A percentile compares a stretch with the other conserved stretches of the same genome.
These are phyloP conservation scores for Pharnaceum exiguum DNA, from an alignment of 148 eudicot species.

Conservation along the genomic window DNA sequence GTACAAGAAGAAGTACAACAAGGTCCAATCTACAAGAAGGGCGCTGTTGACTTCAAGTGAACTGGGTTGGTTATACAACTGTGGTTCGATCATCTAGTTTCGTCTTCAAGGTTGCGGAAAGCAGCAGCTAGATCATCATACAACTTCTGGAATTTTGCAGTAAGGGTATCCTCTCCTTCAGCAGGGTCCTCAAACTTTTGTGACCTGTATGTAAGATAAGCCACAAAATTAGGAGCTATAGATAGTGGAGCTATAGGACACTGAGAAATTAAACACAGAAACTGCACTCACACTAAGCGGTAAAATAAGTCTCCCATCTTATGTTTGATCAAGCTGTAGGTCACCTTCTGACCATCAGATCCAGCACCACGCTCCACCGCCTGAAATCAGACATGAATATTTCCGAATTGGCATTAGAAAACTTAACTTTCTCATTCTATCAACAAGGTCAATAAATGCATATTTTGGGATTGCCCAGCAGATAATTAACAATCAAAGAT, in stretches of 20 bases:
- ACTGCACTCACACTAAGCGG: slow-evolving; percentile 82
- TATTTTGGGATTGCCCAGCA: too few relatives aligned
- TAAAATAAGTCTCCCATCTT: slow-evolving; percentile 83
- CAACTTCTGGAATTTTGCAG: slow-evolving; percentile 72
- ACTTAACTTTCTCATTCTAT: neutral
- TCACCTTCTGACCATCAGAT: slow-evolving; percentile 81
- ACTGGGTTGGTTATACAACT: neutral
- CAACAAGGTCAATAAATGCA: too few relatives aligned
- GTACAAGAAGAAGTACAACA: slow-evolving; percentile 17
- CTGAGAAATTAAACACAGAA: too few relatives aligned
- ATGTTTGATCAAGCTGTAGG: slow-evolving; percentile 77
- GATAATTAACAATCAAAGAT: too few relatives aligned
- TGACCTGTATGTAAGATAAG: slow-evolving; percentile 43
- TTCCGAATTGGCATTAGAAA: neutral
- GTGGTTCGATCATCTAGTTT: slow-evolving; percentile 49
- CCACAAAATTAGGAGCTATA: neutral
- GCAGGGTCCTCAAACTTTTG: slow-evolving; percentile 94
- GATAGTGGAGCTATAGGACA: too few relatives aligned
- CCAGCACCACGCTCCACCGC: slow-evolving; percentile 94
- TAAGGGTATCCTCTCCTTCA: slow-evolving; percentile 76
- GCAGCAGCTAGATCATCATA: slow-evolving; percentile 67
- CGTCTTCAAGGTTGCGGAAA: slow-evolving; percentile 93
- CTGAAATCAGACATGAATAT: slow-evolving; percentile 30
- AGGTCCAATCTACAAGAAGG: neutral
- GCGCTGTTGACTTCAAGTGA: slow-evolving; percentile 7